Base-by-base conservation (phyloP, 2,329 filamentous ascomycete genomes). In the Fusarium guadeloupense region DNA sequence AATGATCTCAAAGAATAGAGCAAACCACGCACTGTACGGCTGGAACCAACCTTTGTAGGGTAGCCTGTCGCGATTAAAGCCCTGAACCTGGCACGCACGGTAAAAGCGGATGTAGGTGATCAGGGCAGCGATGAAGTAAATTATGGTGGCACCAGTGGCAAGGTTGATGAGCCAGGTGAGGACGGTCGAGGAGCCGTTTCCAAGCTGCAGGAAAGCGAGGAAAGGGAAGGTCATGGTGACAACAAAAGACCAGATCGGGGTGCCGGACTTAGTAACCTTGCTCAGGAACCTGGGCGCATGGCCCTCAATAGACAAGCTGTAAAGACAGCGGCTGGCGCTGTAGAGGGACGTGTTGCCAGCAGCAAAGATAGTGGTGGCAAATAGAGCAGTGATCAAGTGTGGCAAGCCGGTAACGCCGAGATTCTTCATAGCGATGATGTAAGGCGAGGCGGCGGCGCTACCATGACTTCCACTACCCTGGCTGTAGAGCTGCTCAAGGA, bases 351-450 rank as follows among this genome's bases (percentile, higher is more conserved):
- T 78, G 66, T 81, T 81, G 10, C 79, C 79, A 30, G 75, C 77
- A 6, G 76, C 76, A 64, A 75, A 75, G 54, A 75, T 75, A 45
- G 72, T 72, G 5, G 73, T 76, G 50, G 74, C 46, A 71, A 76
- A 70, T 49, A 77, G 69, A 10, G 82, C 84, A 64, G 86, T 87
- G 63, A 85, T 78, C 23, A 87, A 75, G 40, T 83, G 76, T 8
- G 84, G 83, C 17, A 86, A 77, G 9, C 80, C 81, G 0, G 69
- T 65, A 52, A 87, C 78, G 9, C 78, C 74, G 59, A 85, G 62
- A 64, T 83, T 83, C 42, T 77, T 73, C 80, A 86, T 85, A 35
- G 83, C 83, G 63, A 87, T 85, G 47, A 86, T 83, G 66, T 85
- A 87, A 2, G 84, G 85, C 20, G 84, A 86, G 2, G 83, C 82